Evolutionary conservation across 768 basidiomycete species (phyloP), one percentile per base, ranked within the genome.

Genomic region (Rhizopogon vinicolor): DNA sequence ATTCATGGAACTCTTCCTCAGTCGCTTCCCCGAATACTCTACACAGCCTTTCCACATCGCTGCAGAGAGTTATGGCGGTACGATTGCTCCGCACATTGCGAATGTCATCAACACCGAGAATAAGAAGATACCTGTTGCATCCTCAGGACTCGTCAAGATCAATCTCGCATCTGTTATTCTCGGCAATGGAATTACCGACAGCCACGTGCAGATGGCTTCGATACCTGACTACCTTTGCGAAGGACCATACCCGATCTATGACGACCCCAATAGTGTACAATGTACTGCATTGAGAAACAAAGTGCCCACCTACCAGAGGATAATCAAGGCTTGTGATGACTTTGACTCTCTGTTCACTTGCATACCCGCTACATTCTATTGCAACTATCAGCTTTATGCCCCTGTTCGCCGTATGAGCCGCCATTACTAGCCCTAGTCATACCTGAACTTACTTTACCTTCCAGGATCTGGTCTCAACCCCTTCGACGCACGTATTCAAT

Each of bases 101-200:
- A 87, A 76, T 55, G 79, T 86, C 49, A 93, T 98, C 60, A 75
- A 89, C 78, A 78, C 85, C 59, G 79, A 86, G 71, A 96, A 94
- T 72, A 78, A 84, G 69, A 77, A 78, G 52, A 73, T 83, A 18
- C 67, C 77, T 10, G 60, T 78, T 22, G 66, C 69, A 5, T 22
- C 22, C 22, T 77, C 81, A 0, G 69, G 72, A n/a, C 68, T 92
- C 42, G 75, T 82, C 61, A 77, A 79, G 59, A 85, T 97, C 71
- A 93, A 94, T 73, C 79, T 96, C 33, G 84, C 80, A 31, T 92
- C 89, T 0, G 72, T 98, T 48, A 78, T 98, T 59, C 81, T 98
- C 51, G 96, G 87, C 3, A 97, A 94, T 65, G 95, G 91, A 10
- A 74, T 89, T 48, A 93, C 92, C 1, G 87, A 95, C 62, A 90